A percentile compares a stretch with the other conserved stretches of the same genome.
Evolutionary conservation across 106 monocot species (phyloP).

Genomic region (Phalaenopsis aphrodite): DNA sequence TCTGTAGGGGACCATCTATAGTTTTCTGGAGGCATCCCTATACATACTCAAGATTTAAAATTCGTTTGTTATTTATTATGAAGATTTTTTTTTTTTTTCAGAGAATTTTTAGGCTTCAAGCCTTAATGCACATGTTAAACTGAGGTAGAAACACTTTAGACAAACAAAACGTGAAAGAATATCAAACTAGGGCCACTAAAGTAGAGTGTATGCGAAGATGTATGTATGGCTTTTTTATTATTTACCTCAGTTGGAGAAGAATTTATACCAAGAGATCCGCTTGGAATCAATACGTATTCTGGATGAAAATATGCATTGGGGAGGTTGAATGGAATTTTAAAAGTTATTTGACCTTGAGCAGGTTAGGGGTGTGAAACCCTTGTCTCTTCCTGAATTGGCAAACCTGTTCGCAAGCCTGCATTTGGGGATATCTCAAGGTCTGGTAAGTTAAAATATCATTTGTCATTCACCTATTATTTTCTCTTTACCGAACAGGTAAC

Average conservation of each 20-base stretch:
- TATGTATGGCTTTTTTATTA: background rate
- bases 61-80: background rate
- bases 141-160: background rate
- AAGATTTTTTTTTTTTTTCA: background rate
- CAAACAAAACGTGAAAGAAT: background rate
- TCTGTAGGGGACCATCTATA: background rate
- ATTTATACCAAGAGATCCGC: background rate
- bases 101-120: background rate
- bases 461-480: conserved; percentile 6
- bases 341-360: conserved; percentile 26
- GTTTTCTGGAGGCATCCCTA: background rate
- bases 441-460: conserved; percentile 39
- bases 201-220: too few relatives aligned
- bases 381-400: conserved; percentile 83
- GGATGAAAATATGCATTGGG: conserved; percentile 1
- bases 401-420: conserved; percentile 65
- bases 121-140: background rate
- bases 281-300: conserved; percentile 1
- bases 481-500: background rate
- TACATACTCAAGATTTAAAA: background rate
- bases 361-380: conserved; percentile 90
- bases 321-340: background rate
- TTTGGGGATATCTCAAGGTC: conserved; percentile 69
- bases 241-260: background rate
- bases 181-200: background rate